Evolutionary conservation across 148 eudicot genomes (phyloP).

Genomic region (Dysphania ambrosioides): DNA sequence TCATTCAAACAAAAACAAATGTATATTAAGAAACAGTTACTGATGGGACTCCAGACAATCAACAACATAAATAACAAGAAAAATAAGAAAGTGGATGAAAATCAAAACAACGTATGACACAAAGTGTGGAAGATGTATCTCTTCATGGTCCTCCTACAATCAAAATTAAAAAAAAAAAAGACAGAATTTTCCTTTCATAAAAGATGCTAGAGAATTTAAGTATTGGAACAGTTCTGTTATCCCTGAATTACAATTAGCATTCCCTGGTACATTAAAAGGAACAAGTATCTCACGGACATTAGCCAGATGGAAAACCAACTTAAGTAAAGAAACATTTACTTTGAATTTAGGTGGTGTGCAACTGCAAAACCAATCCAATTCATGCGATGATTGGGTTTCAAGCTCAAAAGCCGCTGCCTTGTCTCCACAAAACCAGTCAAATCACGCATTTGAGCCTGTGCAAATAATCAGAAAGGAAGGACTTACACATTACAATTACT

Average conservation of each 20-base stretch:
- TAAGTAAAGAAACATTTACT: constrained; percentile 40
- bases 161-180: too few species aligned
- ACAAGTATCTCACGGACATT: neutral
- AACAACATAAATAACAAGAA: too few species aligned
- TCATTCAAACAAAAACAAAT: too few species aligned
- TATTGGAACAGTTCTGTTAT: neutral
- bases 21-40: too few species aligned
- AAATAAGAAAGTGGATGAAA: too few species aligned
- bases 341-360: constrained; percentile 76
- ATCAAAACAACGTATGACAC: too few species aligned
- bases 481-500: neutral
- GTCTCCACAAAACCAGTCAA: constrained; percentile 96
- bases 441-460: constrained; percentile 98
- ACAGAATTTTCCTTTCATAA: too few species aligned
- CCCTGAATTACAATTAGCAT: constrained; percentile 7
- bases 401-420: constrained; percentile 86
- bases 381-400: constrained; percentile 99
- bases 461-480: neutral
- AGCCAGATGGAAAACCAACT: constrained; percentile 1
- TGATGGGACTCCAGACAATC: too few species aligned
- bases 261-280: neutral
- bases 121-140: too few species aligned
- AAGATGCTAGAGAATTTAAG: too few species aligned
- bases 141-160: too few species aligned
- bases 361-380: constrained; percentile 99